phyloP scores from a whole-genome alignment of 306 rosid species.

The Sicyos baderoa region DNA sequence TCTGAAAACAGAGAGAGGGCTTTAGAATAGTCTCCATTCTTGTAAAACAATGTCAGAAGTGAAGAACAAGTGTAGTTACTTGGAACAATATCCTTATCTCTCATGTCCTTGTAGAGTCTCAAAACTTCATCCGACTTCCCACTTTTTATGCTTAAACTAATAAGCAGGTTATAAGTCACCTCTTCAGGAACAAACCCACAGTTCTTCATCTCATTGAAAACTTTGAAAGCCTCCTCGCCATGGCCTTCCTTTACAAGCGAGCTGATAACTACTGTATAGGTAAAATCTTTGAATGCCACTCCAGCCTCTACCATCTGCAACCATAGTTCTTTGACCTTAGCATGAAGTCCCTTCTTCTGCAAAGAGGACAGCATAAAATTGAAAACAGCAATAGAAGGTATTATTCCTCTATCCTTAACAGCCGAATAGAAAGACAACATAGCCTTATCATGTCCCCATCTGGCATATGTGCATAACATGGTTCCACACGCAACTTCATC shows the following conservation, averaged over 20 bases:
- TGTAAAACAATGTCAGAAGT: constrained; percentile 73
- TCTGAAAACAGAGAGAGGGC: constrained; percentile 83
- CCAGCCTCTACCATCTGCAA: constrained; percentile 49
- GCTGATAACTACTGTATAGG: constrained; percentile 58
- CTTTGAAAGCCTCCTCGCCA: constrained; percentile 49
- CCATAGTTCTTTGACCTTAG: constrained; percentile 57
- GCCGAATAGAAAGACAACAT: constrained; percentile 88
- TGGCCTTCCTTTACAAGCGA: constrained; percentile 58
- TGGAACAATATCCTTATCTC: constrained; percentile 49
- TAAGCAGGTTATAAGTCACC: constrained; percentile 62
- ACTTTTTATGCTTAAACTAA: constrained; percentile 50
- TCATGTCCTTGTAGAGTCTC: constrained; percentile 67
- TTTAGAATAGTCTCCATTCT: constrained; percentile 66
- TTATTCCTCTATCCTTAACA: constrained; percentile 50
- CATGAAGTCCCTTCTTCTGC: constrained; percentile 83
- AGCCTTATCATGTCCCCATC: constrained; percentile 89
- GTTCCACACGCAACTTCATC: constrained; percentile 96
- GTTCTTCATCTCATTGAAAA: constrained; percentile 52
- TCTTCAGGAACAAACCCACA: constrained; percentile 68
- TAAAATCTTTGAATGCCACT: constrained; percentile 53
- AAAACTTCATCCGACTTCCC: constrained; percentile 51
- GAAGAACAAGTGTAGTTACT: constrained; percentile 87
- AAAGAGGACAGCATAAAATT: constrained; percentile 92
- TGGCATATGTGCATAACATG: constrained; percentile 87
- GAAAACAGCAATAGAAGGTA: constrained; percentile 59